phyloP scores from a whole-genome alignment of 129 eudicot species.

The Helianthus tuberosus region DNA sequence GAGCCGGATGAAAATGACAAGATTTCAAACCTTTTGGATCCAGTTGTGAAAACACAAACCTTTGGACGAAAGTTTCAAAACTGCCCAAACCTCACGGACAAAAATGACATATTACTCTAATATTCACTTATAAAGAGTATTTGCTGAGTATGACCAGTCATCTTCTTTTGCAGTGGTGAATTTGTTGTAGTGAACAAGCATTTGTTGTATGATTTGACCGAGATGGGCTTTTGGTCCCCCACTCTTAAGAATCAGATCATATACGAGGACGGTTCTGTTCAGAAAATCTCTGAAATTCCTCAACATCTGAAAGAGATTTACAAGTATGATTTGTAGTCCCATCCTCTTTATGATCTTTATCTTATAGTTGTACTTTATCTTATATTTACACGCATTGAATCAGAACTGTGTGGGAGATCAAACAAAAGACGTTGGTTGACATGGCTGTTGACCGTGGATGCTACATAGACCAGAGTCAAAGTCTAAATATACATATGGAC shows the following conservation, averaged over 20 bases:
- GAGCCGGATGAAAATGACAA: too few species aligned
- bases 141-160: neutral
- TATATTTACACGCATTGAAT: neutral
- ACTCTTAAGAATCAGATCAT: slow-evolving; percentile 84
- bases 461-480: slow-evolving; percentile 94
- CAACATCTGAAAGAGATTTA: slow-evolving; percentile 61
- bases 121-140: too few species aligned
- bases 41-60: too few species aligned
- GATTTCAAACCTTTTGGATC: too few species aligned
- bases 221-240: slow-evolving; percentile 94
- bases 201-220: slow-evolving; percentile 86
- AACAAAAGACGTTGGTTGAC: slow-evolving; percentile 84
- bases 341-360: neutral
- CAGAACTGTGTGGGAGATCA: slow-evolving; percentile 99
- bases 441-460: slow-evolving; percentile 99
- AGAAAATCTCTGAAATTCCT: slow-evolving; percentile 76
- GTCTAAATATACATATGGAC: slow-evolving; percentile 93
- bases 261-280: slow-evolving; percentile 86
- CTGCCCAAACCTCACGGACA: too few species aligned
- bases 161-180: slow-evolving; percentile 72
- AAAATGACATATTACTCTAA: neutral
- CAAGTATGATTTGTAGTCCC: slow-evolving; percentile 53
- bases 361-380: neutral
- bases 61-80: too few species aligned
- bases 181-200: slow-evolving; percentile 98